phyloP scores from a whole-genome alignment of 1,284 basidiomycete genomes.

The Rhodotorula sp. region DNA sequence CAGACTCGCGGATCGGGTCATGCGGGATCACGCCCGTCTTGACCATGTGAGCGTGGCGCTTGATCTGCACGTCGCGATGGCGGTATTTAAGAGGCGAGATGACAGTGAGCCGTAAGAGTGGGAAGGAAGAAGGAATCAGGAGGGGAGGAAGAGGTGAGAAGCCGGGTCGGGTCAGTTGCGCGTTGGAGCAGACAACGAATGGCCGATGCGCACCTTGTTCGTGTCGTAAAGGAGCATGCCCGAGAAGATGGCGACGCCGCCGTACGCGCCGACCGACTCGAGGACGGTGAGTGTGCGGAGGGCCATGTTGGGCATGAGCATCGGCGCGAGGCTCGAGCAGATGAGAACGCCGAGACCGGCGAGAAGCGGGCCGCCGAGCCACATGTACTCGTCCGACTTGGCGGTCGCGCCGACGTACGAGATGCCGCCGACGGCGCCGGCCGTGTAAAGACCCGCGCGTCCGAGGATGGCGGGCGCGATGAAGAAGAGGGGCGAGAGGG shows the following conservation, averaged over 20 bases:
- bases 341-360: constrained; percentile 82
- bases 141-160: background rate
- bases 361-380: constrained; percentile 64
- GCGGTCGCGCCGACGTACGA: constrained; percentile 85
- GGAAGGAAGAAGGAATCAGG: background rate
- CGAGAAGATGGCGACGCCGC: constrained; percentile 66
- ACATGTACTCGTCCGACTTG: constrained; percentile 78
- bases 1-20: constrained; percentile 76
- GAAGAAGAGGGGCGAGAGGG: constrained; percentile 80
- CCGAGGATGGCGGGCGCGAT: constrained; percentile 79
- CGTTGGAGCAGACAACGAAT: background rate
- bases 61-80: constrained; percentile 61
- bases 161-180: no score
- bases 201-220: constrained; percentile 54
- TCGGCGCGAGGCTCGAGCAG: constrained; percentile 78
- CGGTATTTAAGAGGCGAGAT: background rate
- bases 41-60: constrained; percentile 72
- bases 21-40: constrained; percentile 66
- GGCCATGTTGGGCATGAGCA: constrained; percentile 62
- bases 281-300: constrained; percentile 68
- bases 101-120: background rate
- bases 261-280: constrained; percentile 70
- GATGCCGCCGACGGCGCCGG: constrained; percentile 71
- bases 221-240: constrained; percentile 83
- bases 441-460: constrained; percentile 86